These are phyloP conservation scores for Tylopilus sp. DNA, from an alignment of 1,284 basidiomycete genomes.

Conservation along the genomic window DNA sequence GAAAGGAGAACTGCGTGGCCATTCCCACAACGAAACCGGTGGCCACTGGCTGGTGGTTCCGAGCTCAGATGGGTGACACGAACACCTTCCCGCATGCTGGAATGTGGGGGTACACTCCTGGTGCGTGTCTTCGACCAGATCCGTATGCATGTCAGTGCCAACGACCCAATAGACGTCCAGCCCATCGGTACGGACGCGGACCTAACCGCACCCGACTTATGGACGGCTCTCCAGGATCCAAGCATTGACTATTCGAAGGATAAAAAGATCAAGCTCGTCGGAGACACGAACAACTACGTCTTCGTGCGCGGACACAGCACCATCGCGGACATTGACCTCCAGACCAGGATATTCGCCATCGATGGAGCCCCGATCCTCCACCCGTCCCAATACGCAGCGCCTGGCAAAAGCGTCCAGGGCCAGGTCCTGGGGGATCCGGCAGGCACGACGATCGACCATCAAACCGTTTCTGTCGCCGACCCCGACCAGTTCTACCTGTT, in stretches of 20 bases:
- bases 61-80: background rate
- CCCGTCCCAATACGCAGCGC: background rate
- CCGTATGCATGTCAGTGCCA: background rate
- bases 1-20: background rate
- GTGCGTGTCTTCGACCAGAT: background rate
- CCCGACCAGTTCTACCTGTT: conserved; percentile 10
- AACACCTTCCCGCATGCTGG: conserved; percentile 11
- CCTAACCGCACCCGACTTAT: background rate
- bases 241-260: conserved; percentile 1
- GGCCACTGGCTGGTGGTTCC: conserved; percentile 17
- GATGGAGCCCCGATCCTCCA: background rate
- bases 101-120: conserved; percentile 1
- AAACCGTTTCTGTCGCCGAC: conserved; percentile 6
- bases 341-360: conserved; percentile 2
- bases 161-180: conserved; percentile 8
- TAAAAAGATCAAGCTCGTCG: conserved; percentile 5
- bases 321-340: conserved; percentile 10
- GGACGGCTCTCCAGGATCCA: conserved; percentile 4
- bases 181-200: conserved; percentile 4
- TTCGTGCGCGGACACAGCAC: conserved; percentile 18
- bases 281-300: conserved; percentile 9
- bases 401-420: background rate
- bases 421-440: background rate
- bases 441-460: background rate
- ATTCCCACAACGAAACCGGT: conserved; percentile 14